Evolutionary conservation across 2,329 filamentous ascomycete genomes (phyloP).

Genomic region (Thielaviopsis punctulata): DNA sequence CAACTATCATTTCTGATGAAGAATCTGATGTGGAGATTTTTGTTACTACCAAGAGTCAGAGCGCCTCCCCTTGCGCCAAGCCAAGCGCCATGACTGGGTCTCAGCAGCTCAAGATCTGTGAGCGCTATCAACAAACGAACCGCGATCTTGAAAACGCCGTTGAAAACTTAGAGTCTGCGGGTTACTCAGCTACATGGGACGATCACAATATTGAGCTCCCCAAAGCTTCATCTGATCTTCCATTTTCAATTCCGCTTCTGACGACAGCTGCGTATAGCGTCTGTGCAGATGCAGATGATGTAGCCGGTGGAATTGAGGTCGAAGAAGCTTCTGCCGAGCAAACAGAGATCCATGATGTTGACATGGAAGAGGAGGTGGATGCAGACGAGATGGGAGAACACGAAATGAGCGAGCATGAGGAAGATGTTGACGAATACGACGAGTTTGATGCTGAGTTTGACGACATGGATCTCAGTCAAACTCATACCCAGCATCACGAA

Average conservation of each 20-base stretch:
- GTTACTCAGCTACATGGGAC: neutral
- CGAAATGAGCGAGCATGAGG: neutral
- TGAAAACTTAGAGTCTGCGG: neutral
- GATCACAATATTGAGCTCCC: neutral
- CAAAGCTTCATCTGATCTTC: neutral
- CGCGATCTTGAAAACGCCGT: neutral
- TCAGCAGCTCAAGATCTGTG: neutral
- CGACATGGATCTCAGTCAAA: neutral
- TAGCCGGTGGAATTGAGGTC: neutral
- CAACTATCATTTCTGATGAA: slow-evolving; percentile 5
- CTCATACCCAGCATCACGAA: neutral
- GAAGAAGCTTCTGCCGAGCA: neutral
- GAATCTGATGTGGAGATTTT: slow-evolving; percentile 8
- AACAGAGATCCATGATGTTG: neutral
- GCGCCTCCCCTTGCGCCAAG: neutral
- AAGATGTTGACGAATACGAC: neutral
- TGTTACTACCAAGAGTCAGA: neutral
- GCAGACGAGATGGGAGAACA: neutral
- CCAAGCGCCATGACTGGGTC: too few relatives aligned
- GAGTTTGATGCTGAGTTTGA: neutral
- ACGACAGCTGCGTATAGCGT: neutral
- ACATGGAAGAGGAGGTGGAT: neutral
- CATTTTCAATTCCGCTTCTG: neutral
- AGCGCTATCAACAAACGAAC: neutral
- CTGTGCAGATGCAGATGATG: too few relatives aligned